These are phyloP conservation scores for Amanita rimosa DNA, from an alignment of 768 basidiomycete species.

Conservation along the genomic window DNA sequence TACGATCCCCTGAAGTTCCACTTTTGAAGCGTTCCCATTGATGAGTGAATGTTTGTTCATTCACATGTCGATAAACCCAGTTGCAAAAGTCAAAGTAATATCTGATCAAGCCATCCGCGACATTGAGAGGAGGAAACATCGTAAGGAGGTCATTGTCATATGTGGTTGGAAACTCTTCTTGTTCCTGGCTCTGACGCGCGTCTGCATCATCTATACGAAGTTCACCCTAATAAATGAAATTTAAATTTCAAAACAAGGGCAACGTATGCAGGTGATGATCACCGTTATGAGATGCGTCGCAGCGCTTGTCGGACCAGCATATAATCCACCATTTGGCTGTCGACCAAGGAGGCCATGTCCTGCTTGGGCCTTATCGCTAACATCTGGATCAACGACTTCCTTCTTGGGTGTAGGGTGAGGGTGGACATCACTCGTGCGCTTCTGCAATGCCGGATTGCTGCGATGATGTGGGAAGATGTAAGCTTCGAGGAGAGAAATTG, in stretches of 20 bases:
- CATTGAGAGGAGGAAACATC: constrained; percentile 50
- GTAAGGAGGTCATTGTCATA: constrained; percentile 68
- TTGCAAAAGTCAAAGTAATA: constrained; percentile 84
- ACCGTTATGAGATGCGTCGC: constrained; percentile 61
- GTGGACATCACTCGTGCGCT: constrained; percentile 25
- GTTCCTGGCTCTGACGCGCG: constrained; percentile 43
- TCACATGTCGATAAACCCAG: constrained; percentile 78
- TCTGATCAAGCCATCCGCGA: constrained; percentile 61
- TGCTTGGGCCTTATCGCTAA: constrained; percentile 31
- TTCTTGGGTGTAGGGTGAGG: constrained; percentile 37
- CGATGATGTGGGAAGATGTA: constrained; percentile 40
- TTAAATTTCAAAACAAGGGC: constrained; percentile 7
- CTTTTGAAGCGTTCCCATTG: constrained; percentile 71
- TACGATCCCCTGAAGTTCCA: constrained; percentile 51
- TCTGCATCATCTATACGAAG: constrained; percentile 42
- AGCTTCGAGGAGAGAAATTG: constrained; percentile 54
- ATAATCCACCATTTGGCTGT: constrained; percentile 57
- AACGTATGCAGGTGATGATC: constrained; percentile 12
- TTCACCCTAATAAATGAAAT: constrained; percentile 24
- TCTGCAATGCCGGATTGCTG: constrained; percentile 18
- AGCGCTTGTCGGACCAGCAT: constrained; percentile 71
- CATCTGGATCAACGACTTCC: constrained; percentile 36
- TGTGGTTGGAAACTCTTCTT: constrained; percentile 30
- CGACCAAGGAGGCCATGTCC: constrained; percentile 59
- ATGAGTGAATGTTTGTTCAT: constrained; percentile 44